Evolutionary conservation across 768 basidiomycete genomes (phyloP), one percentile per base, ranked within the genome.

Genomic region (Mycena polygramma): DNA sequence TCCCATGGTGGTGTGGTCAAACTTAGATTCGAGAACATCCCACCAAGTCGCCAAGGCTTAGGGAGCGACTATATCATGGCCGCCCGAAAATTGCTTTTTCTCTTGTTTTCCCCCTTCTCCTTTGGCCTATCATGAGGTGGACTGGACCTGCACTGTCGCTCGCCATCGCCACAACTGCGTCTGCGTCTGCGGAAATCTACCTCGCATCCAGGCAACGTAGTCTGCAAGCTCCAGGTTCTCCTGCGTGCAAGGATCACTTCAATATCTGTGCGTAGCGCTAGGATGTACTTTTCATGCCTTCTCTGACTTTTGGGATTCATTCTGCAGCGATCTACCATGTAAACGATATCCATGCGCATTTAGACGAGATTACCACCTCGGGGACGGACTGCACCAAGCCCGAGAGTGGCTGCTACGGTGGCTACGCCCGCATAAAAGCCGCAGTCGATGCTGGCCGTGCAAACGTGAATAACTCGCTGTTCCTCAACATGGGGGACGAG

Each of bases 401-500:
- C 6, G 66, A 74, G 19, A 76, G 74, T 76, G 81, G 82, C 53
- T 85, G 84, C 76, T 79, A 81, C 68, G 83, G 82, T 64, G 83
- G 85, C 24, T 86, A 86, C 69, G 77, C 84, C 19, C 76, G 85
- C 35, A 79, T 85, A 26, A 84, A 85, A 70, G 78, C 79, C 26
- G 77, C 80, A 36, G 76, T 85, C 55, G 78, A 83, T 39, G 72
- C 76, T 54, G 74, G 78, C 3, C 74, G 84, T 37, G 74, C 74
- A 8, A 73, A 69, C 13, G 79, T 78, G 36, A 73, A 78, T 26
- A 81, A 86, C 74, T 81, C 79, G 10, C 68, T 87, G 5, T 80
- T 86, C 67, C 71, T 86, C 55, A 84, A 86, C 73, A 81, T 82
- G 54, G 86, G 86, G 7, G 85, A 87, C 70, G 85, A 87, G 72